Evolutionary conservation across 1,284 basidiomycete genomes (phyloP), one percentile per base, ranked within the genome.

Genomic region (Lignosus rhinocerotis): DNA sequence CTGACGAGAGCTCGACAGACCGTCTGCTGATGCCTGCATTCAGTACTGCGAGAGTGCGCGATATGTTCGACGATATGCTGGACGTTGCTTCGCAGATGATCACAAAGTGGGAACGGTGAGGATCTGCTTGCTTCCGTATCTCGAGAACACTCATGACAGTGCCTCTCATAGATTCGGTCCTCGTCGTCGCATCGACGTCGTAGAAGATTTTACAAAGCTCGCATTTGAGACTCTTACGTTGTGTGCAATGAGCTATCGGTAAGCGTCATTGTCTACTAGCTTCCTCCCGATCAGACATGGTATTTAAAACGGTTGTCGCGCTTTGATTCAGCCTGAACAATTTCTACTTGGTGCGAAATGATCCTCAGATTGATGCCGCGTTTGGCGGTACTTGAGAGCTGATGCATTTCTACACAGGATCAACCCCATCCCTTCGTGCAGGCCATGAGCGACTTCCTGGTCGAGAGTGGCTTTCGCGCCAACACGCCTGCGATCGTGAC

Each of bases 1-100:
- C 25, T 12, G 10, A 17, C 38, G 32, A 2, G 19, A 16, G 33
- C 19, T 3, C 16, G 25, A 6, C 66, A 77, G 80, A 84, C 69
- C 79, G 80, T 34, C 72, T 84, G 41, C 75, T 84, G 17, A 78
- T 81, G 72, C 81, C 81, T 11, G 78, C 79, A 2, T 84, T 84
- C 67, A 78, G 80, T 30, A 76, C 78, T 0, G 65, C 75, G 10
- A 72, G 75, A 2, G 77, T 83, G 58, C 75, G 73, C 43, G 73
- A 72, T 58, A 83, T 83, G 81, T 79, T 80, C 66, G 73, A 74
- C 49, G 76, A 77, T 62, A 81, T 83, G 81, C 67, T 74, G 30
- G 82, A 83, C 58, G 76, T 83, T 47, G 72, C 73, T n/a, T 69
- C 73, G 36, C 81, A 84, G 65, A 74, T 84, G 52, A 61, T 81